Conservation (phyloP, 106 monocot genomes). For the Dendrobium catenatum region DNA sequence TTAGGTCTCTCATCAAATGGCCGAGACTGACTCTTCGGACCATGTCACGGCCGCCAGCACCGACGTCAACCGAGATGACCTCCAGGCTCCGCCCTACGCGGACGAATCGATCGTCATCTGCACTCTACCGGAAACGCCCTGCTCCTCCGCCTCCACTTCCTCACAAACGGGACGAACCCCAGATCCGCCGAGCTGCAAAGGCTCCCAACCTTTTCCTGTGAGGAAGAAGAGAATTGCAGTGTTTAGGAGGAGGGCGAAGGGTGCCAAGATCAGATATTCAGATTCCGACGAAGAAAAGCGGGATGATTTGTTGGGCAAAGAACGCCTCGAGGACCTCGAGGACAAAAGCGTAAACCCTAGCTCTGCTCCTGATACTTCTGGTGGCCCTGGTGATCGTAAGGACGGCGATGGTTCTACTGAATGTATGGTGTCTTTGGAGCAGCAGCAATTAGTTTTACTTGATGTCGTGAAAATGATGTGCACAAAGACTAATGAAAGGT, state of each 20-base stretch:
- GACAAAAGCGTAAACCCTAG: not conserved
- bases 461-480: slow-evolving; percentile 1
- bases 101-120: slow-evolving; percentile 9
- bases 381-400: not conserved
- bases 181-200: not conserved
- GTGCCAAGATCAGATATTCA: not conserved
- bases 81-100: not conserved
- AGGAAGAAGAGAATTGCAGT: not conserved
- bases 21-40: not conserved
- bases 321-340: not conserved
- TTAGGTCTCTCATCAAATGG: not conserved
- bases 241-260: not conserved
- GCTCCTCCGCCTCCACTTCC: not conserved
- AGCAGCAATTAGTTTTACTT: not conserved
- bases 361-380: not conserved
- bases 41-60: not conserved
- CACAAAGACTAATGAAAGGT: not conserved
- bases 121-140: slow-evolving; percentile 1
- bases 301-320: not conserved
- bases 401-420: not conserved
- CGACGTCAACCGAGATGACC: no score
- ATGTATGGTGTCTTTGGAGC: not conserved
- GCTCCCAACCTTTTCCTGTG: not conserved
- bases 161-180: not conserved
- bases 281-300: not conserved